Evolutionary conservation across 2,329 filamentous ascomycete genomes (phyloP).

Genomic region (Huntiella decipiens): DNA sequence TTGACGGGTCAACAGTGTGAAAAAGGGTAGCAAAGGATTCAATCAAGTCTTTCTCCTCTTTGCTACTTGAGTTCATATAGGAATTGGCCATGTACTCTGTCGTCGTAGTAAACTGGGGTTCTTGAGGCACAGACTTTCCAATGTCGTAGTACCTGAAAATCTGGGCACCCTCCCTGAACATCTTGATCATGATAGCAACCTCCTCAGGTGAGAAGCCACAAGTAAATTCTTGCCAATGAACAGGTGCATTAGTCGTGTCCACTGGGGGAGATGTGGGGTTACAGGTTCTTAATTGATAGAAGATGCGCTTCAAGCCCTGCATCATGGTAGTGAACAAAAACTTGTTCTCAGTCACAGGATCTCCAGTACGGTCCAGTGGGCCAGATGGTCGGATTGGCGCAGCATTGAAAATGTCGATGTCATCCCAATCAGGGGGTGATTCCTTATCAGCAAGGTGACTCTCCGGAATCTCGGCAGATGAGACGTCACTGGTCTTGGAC

Average conservation of each 20-base stretch:
- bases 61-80: conserved; percentile 81
- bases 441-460: conserved; percentile 72
- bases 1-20: conserved; percentile 93
- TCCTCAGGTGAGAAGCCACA: conserved; percentile 96
- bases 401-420: conserved; percentile 91
- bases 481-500: background rate
- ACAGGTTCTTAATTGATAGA: conserved; percentile 83
- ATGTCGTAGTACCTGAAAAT: conserved; percentile 96
- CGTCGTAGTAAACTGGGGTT: conserved; percentile 31
- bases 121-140: conserved; percentile 39
- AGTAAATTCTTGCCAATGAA: conserved; percentile 88
- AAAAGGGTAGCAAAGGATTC: conserved; percentile 98
- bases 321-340: conserved; percentile 94
- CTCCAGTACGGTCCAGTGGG: conserved; percentile 68
- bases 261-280: conserved; percentile 44
- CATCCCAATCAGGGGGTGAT: conserved; percentile 71
- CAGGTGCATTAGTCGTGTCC: conserved; percentile 58
- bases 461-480: conserved; percentile 53
- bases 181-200: conserved; percentile 85
- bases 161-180: conserved; percentile 89
- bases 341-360: conserved; percentile 91
- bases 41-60: conserved; percentile 91
- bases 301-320: conserved; percentile 74
- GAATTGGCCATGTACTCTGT: conserved; percentile 89
- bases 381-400: conserved; percentile 71